A percentile compares a stretch with the other conserved stretches of the same genome.
Conservation (phyloP, 2,329 filamentous ascomycete species). For the Cadophora sp. region DNA sequence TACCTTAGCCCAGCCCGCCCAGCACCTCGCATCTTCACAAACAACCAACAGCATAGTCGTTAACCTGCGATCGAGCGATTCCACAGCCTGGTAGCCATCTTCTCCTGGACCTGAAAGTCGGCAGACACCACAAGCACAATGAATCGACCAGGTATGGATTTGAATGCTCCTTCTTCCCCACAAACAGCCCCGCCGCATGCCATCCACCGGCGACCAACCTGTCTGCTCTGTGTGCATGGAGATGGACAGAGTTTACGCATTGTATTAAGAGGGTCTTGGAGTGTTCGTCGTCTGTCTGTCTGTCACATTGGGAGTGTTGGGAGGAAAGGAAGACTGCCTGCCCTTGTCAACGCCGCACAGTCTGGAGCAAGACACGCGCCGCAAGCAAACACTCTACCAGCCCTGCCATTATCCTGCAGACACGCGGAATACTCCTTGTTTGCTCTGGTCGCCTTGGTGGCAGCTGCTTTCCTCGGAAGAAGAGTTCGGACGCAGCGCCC, state of each 20-base stretch:
- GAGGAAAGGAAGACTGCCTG: neutral
- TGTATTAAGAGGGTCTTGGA: neutral
- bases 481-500: neutral
- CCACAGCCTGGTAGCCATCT: neutral
- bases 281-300: neutral
- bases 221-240: constrained; percentile 1
- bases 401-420: constrained; percentile 10
- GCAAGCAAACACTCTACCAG: neutral
- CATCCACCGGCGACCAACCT: constrained; percentile 18
- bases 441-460: neutral
- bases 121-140: constrained; percentile 33
- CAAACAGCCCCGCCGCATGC: constrained; percentile 39
- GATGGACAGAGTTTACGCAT: neutral
- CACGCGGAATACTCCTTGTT: neutral
- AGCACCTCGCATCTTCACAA: neutral
- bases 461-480: neutral
- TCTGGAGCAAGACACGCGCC: neutral
- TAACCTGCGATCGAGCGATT: neutral
- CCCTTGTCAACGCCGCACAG: neutral
- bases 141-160: constrained; percentile 46
- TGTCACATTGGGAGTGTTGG: neutral
- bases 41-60: neutral
- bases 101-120: neutral
- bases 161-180: constrained; percentile 36
- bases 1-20: neutral